Base-by-base conservation (phyloP, 768 basidiomycete species). In the Rhodotorula graminis region DNA sequence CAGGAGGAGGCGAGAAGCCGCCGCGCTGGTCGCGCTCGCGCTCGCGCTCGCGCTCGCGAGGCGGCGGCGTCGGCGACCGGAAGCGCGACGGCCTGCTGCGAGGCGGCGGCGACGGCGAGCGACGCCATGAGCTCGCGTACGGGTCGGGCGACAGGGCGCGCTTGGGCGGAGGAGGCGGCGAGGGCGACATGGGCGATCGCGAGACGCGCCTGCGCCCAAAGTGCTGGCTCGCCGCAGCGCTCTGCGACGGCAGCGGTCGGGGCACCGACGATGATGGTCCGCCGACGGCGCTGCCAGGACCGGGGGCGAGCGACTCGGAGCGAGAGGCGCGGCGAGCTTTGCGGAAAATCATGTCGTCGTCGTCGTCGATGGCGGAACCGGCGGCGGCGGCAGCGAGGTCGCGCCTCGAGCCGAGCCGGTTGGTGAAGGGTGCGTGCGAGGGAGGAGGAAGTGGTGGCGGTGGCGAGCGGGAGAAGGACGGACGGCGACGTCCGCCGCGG, bases 281-380 rank as follows among this genome's bases (percentile, higher is more conserved):
- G 21, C 37, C 37, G 37, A 2, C 44, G 44, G 15, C 44, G 44
- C 44, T 14, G 44, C 44, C 3, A 12, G 44, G 44, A 46, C 14
- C 14, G 18, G 50, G 25, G 1, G 25, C 14, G 50, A 8, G 27
- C 21, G 70, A 66, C 2, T 10, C n/a, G 25, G 61, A 62, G 19
- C 57, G 61, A 12, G 70, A 63, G 9, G 21, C 11, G 19, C 65
- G 18, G 5, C 60, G 25, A 33, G 61, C 57, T 21, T 63, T 63
- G 61, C 70, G 65, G 23, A 61, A 65, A 60, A 63, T 29, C 37
- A 67, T 25, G 42, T 67, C 71, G 50, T 72, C 71, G 10, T 72
- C 71, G 4, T n/a, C 33, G 31, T 67, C 71, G 18, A 53, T 37
- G 37, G 37, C 37, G 37, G 37, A 37, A 5, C 37, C 60, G 23